Percentiles rank a stretch among this genome's conserved stretches.
phyloP scores from a whole-genome alignment of 176 grass and related monocot genomes.

The Eremochloa ophiuroides region DNA sequence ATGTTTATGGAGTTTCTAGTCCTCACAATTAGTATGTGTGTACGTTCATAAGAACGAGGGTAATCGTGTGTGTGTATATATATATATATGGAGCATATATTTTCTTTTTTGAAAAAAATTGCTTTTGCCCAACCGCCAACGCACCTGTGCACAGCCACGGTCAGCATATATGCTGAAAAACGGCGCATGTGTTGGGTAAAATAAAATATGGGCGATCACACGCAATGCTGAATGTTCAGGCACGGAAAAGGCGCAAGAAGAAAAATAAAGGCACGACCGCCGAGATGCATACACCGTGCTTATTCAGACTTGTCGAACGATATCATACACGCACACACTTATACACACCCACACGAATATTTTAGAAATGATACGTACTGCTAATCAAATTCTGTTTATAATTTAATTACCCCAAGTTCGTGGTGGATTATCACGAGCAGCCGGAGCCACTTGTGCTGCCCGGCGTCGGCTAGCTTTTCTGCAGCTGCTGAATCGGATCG shows the following conservation, averaged over 20 bases:
- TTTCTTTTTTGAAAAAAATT: background rate
- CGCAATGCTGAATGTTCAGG: conserved; percentile 45
- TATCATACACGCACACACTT: background rate
- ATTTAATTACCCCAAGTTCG: too few species aligned
- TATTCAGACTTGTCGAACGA: conserved; percentile 9
- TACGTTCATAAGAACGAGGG: too few species aligned
- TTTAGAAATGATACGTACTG: background rate
- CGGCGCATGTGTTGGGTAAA: conserved; percentile 4
- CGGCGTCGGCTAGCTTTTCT: conserved; percentile 5
- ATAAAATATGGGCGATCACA: conserved; percentile 25
- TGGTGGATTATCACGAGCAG: conserved; percentile 8
- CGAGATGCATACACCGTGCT: conserved; percentile 8
- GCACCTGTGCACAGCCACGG: background rate
- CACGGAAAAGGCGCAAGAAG: conserved; percentile 5
- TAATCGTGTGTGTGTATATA: too few species aligned
- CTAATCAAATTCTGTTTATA: background rate
- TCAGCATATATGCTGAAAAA: background rate
- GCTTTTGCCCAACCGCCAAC: background rate
- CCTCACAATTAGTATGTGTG: too few species aligned
- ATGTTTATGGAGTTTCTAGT: too few species aligned
- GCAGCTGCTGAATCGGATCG: conserved; percentile 46
- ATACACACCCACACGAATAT: background rate
- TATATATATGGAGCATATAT: background rate
- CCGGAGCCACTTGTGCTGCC: conserved; percentile 9
- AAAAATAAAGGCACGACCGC: background rate